Evolutionary conservation across 768 basidiomycete species (phyloP).

Genomic region (Podaxis sp.): DNA sequence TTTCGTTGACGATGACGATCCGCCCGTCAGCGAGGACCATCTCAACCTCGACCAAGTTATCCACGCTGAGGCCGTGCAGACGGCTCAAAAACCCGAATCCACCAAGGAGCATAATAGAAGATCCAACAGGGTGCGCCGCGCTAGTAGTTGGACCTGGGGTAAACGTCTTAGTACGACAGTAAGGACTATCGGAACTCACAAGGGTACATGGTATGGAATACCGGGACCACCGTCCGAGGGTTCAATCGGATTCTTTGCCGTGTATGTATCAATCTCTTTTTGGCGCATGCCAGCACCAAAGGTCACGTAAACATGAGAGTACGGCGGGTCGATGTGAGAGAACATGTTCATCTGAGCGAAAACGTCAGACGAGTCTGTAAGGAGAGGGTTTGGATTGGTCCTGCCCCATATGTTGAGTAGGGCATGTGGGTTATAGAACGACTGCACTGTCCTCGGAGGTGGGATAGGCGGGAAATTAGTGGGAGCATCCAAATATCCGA

Average conservation of each 20-base stretch:
- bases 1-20: constrained; percentile 74
- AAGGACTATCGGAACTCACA: constrained; percentile 39
- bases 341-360: constrained; percentile 31
- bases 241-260: constrained; percentile 62
- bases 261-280: constrained; percentile 78
- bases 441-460: constrained; percentile 26
- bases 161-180: constrained; percentile 1
- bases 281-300: constrained; percentile 85
- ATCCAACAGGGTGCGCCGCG: constrained; percentile 75
- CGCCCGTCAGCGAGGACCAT: constrained; percentile 87
- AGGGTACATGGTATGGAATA: constrained; percentile 79
- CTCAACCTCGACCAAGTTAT: constrained; percentile 88
- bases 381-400: constrained; percentile 10
- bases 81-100: constrained; percentile 89
- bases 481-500: constrained; percentile 50
- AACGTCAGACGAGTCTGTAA: constrained; percentile 13
- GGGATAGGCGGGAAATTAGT: constrained; percentile 25
- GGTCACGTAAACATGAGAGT: constrained; percentile 75
- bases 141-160: constrained; percentile 28
- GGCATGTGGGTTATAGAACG: constrained; percentile 27
- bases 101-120: constrained; percentile 76
- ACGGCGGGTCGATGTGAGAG: constrained; percentile 51
- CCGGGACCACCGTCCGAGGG: constrained; percentile 35
- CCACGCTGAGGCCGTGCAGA: constrained; percentile 80
- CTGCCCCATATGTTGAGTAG: constrained; percentile 33